Percentiles rank a stretch among this genome's conserved stretches.
These are phyloP conservation scores for Penicillium simplicissimum DNA, from an alignment of 495 filamentous ascomycete genomes.

Conservation along the genomic window DNA sequence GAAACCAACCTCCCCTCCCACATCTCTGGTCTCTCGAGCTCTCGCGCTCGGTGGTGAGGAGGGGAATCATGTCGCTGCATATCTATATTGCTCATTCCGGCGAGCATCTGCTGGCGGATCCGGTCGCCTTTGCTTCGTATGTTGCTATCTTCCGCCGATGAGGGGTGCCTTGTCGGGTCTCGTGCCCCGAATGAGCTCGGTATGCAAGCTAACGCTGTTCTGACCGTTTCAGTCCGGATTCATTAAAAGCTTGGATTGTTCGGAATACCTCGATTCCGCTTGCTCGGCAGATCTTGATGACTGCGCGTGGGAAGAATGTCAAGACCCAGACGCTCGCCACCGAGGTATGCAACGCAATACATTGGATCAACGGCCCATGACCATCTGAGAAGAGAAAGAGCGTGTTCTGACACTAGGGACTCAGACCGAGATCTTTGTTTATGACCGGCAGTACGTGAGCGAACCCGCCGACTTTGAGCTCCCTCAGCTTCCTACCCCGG, in stretches of 20 bases:
- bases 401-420: not conserved
- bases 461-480: conserved; percentile 49
- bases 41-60: conserved; percentile 38
- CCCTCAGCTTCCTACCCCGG: conserved; percentile 57
- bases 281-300: conserved; percentile 78
- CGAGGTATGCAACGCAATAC: conserved; percentile 57
- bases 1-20: conserved; percentile 30
- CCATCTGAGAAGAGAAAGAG: not conserved
- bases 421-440: conserved; percentile 85
- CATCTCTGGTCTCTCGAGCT: conserved; percentile 32
- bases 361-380: not conserved
- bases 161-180: conserved; percentile 7
- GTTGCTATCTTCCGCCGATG: conserved; percentile 30
- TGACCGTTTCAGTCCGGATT: conserved; percentile 60
- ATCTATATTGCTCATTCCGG: conserved; percentile 88
- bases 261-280: conserved; percentile 64
- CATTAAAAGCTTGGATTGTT: conserved; percentile 66
- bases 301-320: conserved; percentile 75
- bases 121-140: conserved; percentile 67
- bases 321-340: conserved; percentile 71
- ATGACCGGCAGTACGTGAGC: conserved; percentile 67
- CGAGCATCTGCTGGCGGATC: conserved; percentile 74
- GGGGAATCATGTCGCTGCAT: conserved; percentile 67
- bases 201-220: conserved; percentile 23
- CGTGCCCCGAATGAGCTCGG: not conserved